Evolutionary conservation across 2,329 filamentous ascomycete species (phyloP), one percentile per base, ranked within the genome.

Genomic region (Calcarisporium arbuscula): DNA sequence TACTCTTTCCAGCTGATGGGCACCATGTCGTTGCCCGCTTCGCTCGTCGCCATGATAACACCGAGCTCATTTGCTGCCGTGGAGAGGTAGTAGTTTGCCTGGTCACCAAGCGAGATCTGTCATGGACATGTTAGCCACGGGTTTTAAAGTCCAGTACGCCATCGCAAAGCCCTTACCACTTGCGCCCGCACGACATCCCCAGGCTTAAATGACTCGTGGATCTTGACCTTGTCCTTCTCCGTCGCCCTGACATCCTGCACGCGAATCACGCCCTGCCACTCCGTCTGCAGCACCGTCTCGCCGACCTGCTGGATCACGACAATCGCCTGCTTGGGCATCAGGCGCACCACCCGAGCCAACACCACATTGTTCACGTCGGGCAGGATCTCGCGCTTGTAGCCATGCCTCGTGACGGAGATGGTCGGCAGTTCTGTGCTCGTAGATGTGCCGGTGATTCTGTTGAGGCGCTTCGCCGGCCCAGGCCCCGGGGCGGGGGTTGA

Each of bases 1-100:
- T 94, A 94, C 63, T 96, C 90, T 65, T 82, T 94, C 92, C 92
- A 98, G 60, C 82, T 94, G 36, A 94, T 75, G 3, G 92, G 90
- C 51, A 84, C 83, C 88, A 96, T 94, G 49, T 84, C 76, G 61
- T 94, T 90, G 2, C 89, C 89, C 3, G 74, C 76, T 56, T 94
- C 87, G 54, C 87, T 94, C 48, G 77, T 82, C 8, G 90, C 92
- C 79, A 96, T 85, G 25, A 98, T 85, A 39, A 96, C 90, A 3
- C 92, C 92, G 26, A 94, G 70, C 56, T 94, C 85, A 60, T 98
- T 96, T 47, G 78, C 78, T 19, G 88, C 87, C 2, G 92, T 98
- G 18, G 82, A 85, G n/a, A 94, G 72, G 58, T 95, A 98, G 58
- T 96, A 98, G 51, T 86, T 94, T 32, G 84, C 80, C 64, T 96